Evolutionary conservation across 306 rosid species (phyloP), one percentile per base, ranked within the genome.

Genomic region (Lathyrus aphaca): DNA sequence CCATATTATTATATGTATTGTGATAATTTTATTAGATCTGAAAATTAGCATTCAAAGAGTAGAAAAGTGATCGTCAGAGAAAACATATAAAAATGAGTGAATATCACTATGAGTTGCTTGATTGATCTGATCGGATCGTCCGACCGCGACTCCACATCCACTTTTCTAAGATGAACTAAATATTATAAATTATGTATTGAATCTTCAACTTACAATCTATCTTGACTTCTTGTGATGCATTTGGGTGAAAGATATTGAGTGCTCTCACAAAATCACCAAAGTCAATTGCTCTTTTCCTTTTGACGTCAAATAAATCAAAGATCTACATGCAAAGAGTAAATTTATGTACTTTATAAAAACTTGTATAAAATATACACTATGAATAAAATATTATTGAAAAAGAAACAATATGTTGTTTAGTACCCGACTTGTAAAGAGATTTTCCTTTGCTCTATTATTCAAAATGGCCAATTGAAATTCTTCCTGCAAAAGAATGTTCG

Each of bases 181-280:
- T 12, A 8, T 25, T 5, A 43, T 66, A 8, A 73, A 35, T 45
- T 27, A 18, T 16, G 25, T 25, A 37, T 55, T 57, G 4, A 66
- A 58, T 70, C 21, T 64, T 23, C 43, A 77, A 84, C 90, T 75
- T 81, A 95, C 99, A 95, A 13, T 91, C 92, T 37, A 95, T 89
- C 75, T 95, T 95, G 81, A 75, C 91, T 69, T 95, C 76, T 25
- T 44, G 80, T 2, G 96, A 74, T 63, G 87, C 77, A 79, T 77
- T 73, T 58, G 97, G 99, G 74, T 95, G 99, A 78, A 95, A 95
- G 67, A 95, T 87, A 75, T 82, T 84, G 49, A 95, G 92, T 71
- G 99, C 83, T 86, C 95, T 87, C 15, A 95, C 99, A 44, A 95
- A 95, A 65, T 95, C 99, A 29, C 84, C 91, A 66, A 95, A 95